These are phyloP conservation scores for Candida gorgasii DNA, from an alignment of 805 yeast genomes.

Conservation along the genomic window DNA sequence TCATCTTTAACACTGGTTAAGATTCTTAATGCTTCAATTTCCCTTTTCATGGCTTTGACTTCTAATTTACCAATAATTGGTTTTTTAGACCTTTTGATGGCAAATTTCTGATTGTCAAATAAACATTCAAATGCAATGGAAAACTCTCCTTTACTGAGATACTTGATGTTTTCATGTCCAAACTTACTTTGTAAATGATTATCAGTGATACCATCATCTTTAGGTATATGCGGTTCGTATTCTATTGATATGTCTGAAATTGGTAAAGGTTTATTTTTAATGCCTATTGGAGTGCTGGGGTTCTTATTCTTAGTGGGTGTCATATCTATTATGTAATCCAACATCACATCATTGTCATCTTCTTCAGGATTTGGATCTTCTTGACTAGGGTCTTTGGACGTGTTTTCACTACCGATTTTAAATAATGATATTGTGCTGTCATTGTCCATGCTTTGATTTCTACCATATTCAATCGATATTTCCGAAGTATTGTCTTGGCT, in stretches of 20 bases:
- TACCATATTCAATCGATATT: constrained; percentile 41
- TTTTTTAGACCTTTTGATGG: constrained; percentile 83
- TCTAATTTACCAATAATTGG: constrained; percentile 55
- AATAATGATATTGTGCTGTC: constrained; percentile 37
- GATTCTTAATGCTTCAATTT: constrained; percentile 66
- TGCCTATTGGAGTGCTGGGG: constrained; percentile 21
- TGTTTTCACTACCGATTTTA: constrained; percentile 16
- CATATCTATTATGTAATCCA: constrained; percentile 16
- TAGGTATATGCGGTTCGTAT: background rate
- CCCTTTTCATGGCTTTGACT: constrained; percentile 64
- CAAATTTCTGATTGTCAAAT: constrained; percentile 67
- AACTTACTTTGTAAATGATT: constrained; percentile 49
- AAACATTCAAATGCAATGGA: constrained; percentile 83
- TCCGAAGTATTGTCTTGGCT: constrained; percentile 23
- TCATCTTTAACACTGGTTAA: constrained; percentile 40
- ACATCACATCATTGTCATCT: constrained; percentile 3
- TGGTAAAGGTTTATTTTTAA: constrained; percentile 1
- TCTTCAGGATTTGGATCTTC: background rate
- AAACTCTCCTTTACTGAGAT: constrained; percentile 86
- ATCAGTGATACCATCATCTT: constrained; percentile 26
- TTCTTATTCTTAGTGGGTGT: constrained; percentile 35
- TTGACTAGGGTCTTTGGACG: constrained; percentile 7
- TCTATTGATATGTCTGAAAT: background rate
- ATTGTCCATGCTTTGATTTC: constrained; percentile 28
- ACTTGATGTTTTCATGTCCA: constrained; percentile 57